Evolutionary conservation across 805 yeast genomes (phyloP).

Genomic region (Candida caryicola): DNA sequence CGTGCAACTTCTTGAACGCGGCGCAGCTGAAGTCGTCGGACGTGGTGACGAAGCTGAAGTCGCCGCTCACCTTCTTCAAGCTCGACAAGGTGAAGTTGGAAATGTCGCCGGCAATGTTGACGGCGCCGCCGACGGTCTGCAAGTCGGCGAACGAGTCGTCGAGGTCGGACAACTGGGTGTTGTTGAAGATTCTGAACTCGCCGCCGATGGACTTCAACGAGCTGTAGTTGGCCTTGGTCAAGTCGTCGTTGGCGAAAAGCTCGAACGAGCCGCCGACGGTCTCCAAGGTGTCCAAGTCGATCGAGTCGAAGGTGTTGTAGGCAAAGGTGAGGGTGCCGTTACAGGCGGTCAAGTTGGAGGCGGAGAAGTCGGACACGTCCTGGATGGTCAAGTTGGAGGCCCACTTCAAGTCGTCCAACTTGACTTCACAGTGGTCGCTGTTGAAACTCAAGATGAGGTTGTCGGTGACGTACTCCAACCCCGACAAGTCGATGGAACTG

Average conservation of each 20-base stretch:
- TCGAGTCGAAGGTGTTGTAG: constrained; percentile 36
- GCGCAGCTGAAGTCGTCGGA: constrained; percentile 38
- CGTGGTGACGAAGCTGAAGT: constrained; percentile 34
- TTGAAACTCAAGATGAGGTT: constrained; percentile 40
- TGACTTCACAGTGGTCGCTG: constrained; percentile 33
- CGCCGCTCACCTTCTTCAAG: constrained; percentile 41
- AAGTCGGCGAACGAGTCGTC: constrained; percentile 27
- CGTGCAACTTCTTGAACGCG: constrained; percentile 32
- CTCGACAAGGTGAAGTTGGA: constrained; percentile 37
- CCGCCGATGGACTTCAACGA: constrained; percentile 38
- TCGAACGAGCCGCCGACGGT: constrained; percentile 39
- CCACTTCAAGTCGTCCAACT: constrained; percentile 35
- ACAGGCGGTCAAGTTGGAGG: constrained; percentile 32
- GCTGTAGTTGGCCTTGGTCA: constrained; percentile 27
- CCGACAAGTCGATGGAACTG: constrained; percentile 30
- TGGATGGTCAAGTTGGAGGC: constrained; percentile 45
- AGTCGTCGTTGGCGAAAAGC: constrained; percentile 42
- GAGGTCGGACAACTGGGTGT: constrained; percentile 35
- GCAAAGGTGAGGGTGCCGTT: constrained; percentile 41
- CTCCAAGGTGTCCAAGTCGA: constrained; percentile 29
- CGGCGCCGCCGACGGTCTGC: constrained; percentile 39
- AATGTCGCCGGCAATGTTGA: constrained; percentile 35
- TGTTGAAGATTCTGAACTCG: constrained; percentile 40
- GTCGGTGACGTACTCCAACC: constrained; percentile 32
- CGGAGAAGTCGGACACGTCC: constrained; percentile 33